These are phyloP conservation scores for Dipteronia dyeriana DNA, from an alignment of 345 rosid species.

Conservation along the genomic window DNA sequence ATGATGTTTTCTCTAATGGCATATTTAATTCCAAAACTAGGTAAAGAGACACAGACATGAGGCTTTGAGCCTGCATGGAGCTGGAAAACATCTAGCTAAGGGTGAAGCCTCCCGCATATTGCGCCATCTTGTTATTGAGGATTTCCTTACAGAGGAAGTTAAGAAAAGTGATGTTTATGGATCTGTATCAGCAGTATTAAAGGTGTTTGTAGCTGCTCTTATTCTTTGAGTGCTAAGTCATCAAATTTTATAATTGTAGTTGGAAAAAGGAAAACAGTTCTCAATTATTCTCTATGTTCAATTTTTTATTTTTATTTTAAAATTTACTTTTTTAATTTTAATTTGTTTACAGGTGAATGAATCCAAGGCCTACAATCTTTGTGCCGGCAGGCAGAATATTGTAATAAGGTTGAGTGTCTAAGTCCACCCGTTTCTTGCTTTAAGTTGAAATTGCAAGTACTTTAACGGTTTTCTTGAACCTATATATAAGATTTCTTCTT, in stretches of 20 bases:
- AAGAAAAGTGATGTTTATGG: constrained; percentile 96
- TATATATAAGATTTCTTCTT: background rate
- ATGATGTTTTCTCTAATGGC: constrained; percentile 12
- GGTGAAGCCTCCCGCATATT: constrained; percentile 85
- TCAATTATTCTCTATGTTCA: background rate
- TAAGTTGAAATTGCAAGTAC: constrained; percentile 1
- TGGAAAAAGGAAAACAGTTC: background rate
- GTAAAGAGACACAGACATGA: constrained; percentile 89
- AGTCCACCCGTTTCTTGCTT: constrained; percentile 7
- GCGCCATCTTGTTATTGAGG: constrained; percentile 84
- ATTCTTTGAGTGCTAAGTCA: background rate
- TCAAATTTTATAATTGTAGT: constrained; percentile 1
- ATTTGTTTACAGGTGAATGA: constrained; percentile 72
- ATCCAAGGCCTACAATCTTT: constrained; percentile 55
- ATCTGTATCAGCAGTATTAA: constrained; percentile 82
- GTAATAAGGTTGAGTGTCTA: constrained; percentile 54
- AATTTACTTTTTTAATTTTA: constrained; percentile 1
- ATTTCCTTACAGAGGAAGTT: constrained; percentile 82
- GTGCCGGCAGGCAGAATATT: constrained; percentile 53
- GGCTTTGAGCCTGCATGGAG: constrained; percentile 82
- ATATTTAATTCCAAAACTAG: constrained; percentile 40
- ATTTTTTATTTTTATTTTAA: background rate
- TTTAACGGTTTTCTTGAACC: background rate
- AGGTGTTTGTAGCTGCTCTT: constrained; percentile 50
- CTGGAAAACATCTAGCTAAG: constrained; percentile 80